Conservation (phyloP, 805 yeast species). For the Yamadazyma insecticola region DNA sequence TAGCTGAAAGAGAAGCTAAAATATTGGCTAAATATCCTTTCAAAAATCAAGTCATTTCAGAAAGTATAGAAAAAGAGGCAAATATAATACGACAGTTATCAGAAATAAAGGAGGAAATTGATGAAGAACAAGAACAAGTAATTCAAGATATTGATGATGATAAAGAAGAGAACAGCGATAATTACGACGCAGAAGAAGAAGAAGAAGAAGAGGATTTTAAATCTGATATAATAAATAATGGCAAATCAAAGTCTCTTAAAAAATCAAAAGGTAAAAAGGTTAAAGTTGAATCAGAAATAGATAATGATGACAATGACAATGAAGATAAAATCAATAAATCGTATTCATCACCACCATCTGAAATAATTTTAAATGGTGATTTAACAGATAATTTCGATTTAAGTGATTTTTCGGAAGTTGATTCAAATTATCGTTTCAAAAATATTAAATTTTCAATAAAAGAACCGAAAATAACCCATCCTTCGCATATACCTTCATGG, state of each 20-base stretch:
- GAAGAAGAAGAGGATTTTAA: slow-evolving; percentile 4
- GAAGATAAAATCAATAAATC: no score
- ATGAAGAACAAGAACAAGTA: slow-evolving; percentile 5
- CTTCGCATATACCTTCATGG: slow-evolving; percentile 42
- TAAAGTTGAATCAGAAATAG: no score
- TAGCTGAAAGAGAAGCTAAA: slow-evolving; percentile 28
- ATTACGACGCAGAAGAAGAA: slow-evolving; percentile 1
- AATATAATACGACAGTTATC: slow-evolving; percentile 9
- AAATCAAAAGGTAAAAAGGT: not conserved
- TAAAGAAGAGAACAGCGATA: not conserved
- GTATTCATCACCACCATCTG: no score
- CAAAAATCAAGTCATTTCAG: slow-evolving; percentile 23
- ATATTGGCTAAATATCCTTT: slow-evolving; percentile 33
- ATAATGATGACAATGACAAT: slow-evolving; percentile 1
- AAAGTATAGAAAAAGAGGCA: slow-evolving; percentile 18
- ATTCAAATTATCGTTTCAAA: slow-evolving; percentile 16
- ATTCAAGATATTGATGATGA: not conserved
- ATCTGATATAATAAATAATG: no score
- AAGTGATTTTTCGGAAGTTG: slow-evolving; percentile 1
- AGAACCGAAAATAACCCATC: slow-evolving; percentile 36
- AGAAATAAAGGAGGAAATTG: slow-evolving; percentile 4
- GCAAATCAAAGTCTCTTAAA: not conserved
- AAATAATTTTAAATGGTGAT: slow-evolving; percentile 10
- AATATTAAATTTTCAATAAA: slow-evolving; percentile 28
- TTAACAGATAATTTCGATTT: slow-evolving; percentile 8